Evolutionary conservation across 345 rosid species (phyloP).

Genomic region (Lepidium sativum): DNA sequence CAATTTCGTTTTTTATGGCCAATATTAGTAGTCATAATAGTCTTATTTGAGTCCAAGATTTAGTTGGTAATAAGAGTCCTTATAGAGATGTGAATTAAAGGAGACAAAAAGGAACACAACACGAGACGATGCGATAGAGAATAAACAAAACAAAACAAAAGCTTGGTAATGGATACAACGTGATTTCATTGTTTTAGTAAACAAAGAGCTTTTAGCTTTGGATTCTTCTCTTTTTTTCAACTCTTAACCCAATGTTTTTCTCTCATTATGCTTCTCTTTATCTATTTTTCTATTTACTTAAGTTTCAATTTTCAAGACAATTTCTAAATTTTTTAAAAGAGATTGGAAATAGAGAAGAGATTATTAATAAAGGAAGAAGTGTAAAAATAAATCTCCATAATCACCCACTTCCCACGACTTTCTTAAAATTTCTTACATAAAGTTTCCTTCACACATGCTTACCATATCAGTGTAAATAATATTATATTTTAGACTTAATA

Average conservation of each 20-base stretch:
- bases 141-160: constrained; percentile 4
- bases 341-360: constrained; percentile 3
- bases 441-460: constrained; percentile 23
- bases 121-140: constrained; percentile 25
- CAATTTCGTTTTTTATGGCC: no score
- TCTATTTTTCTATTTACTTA: not conserved
- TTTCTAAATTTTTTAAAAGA: not conserved
- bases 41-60: constrained; percentile 7
- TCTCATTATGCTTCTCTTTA: not conserved
- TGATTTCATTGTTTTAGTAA: not conserved
- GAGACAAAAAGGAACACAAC: constrained; percentile 29
- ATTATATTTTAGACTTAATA: not conserved
- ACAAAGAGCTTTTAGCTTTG: constrained; percentile 1
- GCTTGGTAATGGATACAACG: constrained; percentile 20
- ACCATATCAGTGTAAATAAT: not conserved
- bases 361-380: not conserved
- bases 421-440: constrained; percentile 16
- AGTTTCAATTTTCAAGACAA: constrained; percentile 10
- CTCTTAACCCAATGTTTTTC: constrained; percentile 20
- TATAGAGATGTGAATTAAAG: constrained; percentile 18
- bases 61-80: constrained; percentile 1
- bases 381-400: constrained; percentile 20
- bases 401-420: constrained; percentile 17
- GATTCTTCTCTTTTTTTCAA: constrained; percentile 1
- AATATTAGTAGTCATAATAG: not conserved